Evolutionary conservation across 768 basidiomycete species (phyloP), one percentile per base, ranked within the genome.

Genomic region (Lenzites betulinus): DNA sequence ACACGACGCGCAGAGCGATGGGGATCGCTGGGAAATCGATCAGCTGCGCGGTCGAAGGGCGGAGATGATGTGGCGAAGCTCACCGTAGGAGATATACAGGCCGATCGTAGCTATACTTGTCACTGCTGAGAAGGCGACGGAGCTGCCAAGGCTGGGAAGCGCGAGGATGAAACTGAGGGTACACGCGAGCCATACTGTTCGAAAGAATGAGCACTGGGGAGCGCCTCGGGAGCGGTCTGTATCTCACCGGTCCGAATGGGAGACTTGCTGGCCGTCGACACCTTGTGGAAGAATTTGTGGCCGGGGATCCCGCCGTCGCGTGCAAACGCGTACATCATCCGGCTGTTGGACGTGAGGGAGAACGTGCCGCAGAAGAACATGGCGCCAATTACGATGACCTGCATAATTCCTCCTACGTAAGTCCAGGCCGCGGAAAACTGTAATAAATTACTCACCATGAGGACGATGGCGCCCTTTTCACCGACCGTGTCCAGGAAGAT

Each of bases 291-390:
- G 72, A 86, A 89, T 36, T 69, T 78, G 62, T 84, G 84, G 13
- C 85, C 87, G 0, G 90, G 89, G 25, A 90, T 79, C 12, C 82
- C 89, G 0, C 88, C 86, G 69, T 93, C 90, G 38, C 90, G 81
- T 3, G 88, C 80, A 67, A 91, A 92, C 0, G 89, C 87, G 69
- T 85, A 93, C 86, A 89, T 89, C 90, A 92, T 92, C 0, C 90
- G 80, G 3, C 86, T 88, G 69, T 92, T 93, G 0, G 85, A 86
- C 0, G 90, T 90, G 51, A 93, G 74, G 0, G 88, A 90, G 74
- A 92, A 92, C 0, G 86, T 88, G 15, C 87, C 87, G 56, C 88
- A 90, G 69, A 87, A 86, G 71, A 84, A 89, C 87, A 91, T 88
- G 0, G 85, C 81, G 13, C 85, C 87, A 39, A 89, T 84, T 25